Evolutionary conservation across 495 filamentous ascomycete genomes (phyloP).

Genomic region (Penicillium cinerascens): DNA sequence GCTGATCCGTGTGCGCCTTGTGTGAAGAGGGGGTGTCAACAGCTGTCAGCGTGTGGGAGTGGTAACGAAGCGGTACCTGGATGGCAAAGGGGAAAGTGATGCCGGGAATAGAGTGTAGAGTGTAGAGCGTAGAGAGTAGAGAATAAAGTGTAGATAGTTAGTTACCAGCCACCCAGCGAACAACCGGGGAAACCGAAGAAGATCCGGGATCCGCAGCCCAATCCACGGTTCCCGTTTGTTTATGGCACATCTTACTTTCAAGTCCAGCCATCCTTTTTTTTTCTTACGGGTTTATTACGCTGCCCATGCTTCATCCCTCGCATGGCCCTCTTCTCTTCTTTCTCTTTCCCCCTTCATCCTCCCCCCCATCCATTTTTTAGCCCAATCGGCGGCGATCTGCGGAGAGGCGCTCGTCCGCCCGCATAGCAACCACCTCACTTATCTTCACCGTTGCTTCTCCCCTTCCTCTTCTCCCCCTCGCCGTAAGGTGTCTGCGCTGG

Average conservation of each 20-base stretch:
- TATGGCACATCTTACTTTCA: background rate
- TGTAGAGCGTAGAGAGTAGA: background rate
- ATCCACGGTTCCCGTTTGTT: constrained; percentile 18
- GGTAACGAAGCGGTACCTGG: too few species aligned
- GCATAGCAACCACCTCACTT: constrained; percentile 14
- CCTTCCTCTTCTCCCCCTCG: constrained; percentile 11
- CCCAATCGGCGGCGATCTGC: constrained; percentile 28
- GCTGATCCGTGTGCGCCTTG: constrained; percentile 10
- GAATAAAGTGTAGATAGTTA: too few species aligned
- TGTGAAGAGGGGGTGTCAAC: constrained; percentile 12
- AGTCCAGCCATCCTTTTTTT: constrained; percentile 10
- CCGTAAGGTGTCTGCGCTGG: constrained; percentile 27
- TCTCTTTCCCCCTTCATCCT: constrained; percentile 9
- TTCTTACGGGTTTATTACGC: background rate
- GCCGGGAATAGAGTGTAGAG: too few species aligned
- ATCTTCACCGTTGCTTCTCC: constrained; percentile 16
- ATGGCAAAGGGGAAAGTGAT: too few species aligned
- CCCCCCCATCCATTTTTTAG: constrained; percentile 6
- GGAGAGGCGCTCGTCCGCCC: constrained; percentile 10
- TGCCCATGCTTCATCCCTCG: constrained; percentile 7
- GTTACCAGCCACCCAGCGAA: background rate
- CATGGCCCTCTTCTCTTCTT: constrained; percentile 6
- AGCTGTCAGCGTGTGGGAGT: background rate
- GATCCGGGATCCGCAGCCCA: constrained; percentile 13
- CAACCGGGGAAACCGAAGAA: constrained; percentile 16